phyloP scores from a whole-genome alignment of 2,329 filamentous ascomycete genomes.

The Dryadomyces quercus-mongolicae region DNA sequence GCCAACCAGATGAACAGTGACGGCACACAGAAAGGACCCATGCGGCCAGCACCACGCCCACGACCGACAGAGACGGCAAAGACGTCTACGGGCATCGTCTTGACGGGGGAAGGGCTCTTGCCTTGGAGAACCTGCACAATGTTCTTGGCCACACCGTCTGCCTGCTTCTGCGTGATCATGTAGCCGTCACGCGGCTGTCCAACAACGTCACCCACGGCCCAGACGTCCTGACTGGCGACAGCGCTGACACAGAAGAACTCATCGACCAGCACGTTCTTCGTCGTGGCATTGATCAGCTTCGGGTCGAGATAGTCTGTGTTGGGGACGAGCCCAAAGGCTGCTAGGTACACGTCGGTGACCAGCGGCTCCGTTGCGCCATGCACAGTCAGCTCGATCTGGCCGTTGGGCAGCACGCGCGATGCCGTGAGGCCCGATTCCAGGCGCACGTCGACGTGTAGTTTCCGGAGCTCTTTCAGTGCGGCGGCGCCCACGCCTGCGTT shows the following conservation, averaged over 20 bases:
- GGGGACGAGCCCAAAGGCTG: conserved; percentile 40
- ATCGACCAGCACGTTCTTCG: conserved; percentile 38
- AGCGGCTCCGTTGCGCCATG: conserved; percentile 31
- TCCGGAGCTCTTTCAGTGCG: conserved; percentile 36
- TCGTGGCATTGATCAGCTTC: conserved; percentile 28
- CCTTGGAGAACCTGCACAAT: conserved; percentile 33
- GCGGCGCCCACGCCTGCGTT: conserved; percentile 25
- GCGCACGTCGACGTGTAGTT: conserved; percentile 37
- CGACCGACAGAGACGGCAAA: conserved; percentile 36
- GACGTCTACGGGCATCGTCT: conserved; percentile 35
- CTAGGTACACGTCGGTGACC: conserved; percentile 35
- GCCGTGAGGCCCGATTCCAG: conserved; percentile 27
- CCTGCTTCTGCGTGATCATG: conserved; percentile 37
- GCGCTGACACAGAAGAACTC: conserved; percentile 35
- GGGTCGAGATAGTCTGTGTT: conserved; percentile 41
- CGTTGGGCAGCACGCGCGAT: conserved; percentile 22
- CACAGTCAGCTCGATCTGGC: conserved; percentile 36
- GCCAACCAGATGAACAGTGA: conserved; percentile 36
- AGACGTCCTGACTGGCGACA: conserved; percentile 26
- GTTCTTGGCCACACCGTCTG: conserved; percentile 40
- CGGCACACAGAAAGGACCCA: conserved; percentile 31
- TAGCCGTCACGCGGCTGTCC: conserved; percentile 34
- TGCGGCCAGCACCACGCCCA: conserved; percentile 35
- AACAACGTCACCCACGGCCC: conserved; percentile 42
- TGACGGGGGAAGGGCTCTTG: conserved; percentile 30